Percentiles rank a stretch among this genome's conserved stretches.
Conservation (phyloP, 495 filamentous ascomycete genomes). For the Evernia prunastri region DNA sequence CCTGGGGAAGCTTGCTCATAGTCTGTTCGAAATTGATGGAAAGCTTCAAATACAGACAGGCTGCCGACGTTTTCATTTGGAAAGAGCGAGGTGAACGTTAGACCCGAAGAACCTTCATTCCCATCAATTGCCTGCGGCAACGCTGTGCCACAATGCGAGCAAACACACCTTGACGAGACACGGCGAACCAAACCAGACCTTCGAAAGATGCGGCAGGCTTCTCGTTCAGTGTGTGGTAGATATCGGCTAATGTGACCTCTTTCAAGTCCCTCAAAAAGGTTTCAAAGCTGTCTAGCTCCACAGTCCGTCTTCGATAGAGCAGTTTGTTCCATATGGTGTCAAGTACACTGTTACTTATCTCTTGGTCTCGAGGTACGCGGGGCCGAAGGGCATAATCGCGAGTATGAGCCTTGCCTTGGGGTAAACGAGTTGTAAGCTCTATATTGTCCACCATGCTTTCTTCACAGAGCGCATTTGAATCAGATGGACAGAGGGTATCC, state of each 20-base stretch:
- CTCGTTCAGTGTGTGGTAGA: background rate
- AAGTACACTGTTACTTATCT: constrained; percentile 1
- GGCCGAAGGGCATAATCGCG: background rate
- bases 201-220: background rate
- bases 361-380: background rate
- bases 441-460: background rate
- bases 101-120: background rate
- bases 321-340: background rate
- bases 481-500: too few species aligned
- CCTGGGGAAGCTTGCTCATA: background rate
- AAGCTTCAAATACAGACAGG: background rate
- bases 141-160: background rate
- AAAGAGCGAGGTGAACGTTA: background rate
- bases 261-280: background rate
- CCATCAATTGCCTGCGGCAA: background rate
- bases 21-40: background rate
- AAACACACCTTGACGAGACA: background rate
- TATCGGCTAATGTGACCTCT: background rate
- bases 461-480: too few species aligned
- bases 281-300: background rate
- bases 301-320: background rate
- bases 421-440: background rate
- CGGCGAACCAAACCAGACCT: background rate
- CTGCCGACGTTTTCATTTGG: background rate
- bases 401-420: background rate